Evolutionary conservation across 768 basidiomycete species (phyloP), one percentile per base, ranked within the genome.

Genomic region (Pleurotus cornucopiae): DNA sequence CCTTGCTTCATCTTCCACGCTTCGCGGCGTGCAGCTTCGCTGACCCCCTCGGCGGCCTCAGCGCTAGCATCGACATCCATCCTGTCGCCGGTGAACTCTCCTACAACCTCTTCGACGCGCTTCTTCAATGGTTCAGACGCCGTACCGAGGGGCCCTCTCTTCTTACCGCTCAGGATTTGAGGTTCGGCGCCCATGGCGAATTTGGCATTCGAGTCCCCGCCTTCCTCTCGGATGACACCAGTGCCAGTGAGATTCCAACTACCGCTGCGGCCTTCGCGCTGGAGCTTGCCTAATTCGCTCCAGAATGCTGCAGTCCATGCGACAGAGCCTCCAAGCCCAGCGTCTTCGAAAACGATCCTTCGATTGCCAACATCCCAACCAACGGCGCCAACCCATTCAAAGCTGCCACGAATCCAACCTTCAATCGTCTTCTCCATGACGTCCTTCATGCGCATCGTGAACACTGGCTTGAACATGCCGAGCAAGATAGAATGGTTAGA

Each of bases 101-200:
- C 60, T 0, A 66, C 58, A 0, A 62, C 65, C 4, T 75, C 63
- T 54, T 62, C 59, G 13, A 74, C 56, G 3, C 69, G 73, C 52
- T 81, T 71, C 43, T 58, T 65, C 2, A 81, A 46, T 9, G 66
- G 66, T 60, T 74, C 78, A 2, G 82, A 75, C 4, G 74, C 75
- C 1, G 73, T 82, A 2, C 83, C 88, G 37, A 83, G 62, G 0
- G 88, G 88, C 0, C 88, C 88, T 2, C 72, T 76, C 74, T 90
- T 88, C 59, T 84, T 79, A 0, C 86, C 84, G 23, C 79, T 69
- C 25, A 90, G 67, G 30, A 90, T 81, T 73, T 90, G 88, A 37
- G 88, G 88, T 67, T 87, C 86, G 5, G 79, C 84, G 2, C 88
- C 88, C 71, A 89, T 70, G 0, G 87, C 88, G 47, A 90, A 79